phyloP scores from a whole-genome alignment of 2,329 filamentous ascomycete species.

The Alternaria sp. region DNA sequence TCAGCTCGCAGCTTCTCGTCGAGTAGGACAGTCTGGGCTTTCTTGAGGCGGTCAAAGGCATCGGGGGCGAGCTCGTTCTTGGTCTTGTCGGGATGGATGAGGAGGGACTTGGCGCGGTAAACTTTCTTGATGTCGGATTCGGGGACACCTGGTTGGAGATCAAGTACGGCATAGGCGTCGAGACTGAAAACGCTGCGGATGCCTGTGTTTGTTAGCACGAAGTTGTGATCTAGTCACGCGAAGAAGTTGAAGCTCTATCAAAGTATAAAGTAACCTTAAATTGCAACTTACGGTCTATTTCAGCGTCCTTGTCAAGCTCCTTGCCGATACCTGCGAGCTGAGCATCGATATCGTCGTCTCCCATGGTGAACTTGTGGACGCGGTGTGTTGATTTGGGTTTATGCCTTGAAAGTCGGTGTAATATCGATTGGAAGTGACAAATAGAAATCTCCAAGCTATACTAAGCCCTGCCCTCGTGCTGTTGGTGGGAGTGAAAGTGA shows the following conservation, averaged over 20 bases:
- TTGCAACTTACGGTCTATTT: constrained; percentile 76
- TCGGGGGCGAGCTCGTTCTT: constrained; percentile 89
- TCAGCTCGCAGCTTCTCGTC: constrained; percentile 90
- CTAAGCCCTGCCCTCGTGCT: background rate
- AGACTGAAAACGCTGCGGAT: constrained; percentile 90
- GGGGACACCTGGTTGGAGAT: constrained; percentile 92
- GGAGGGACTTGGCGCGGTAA: constrained; percentile 97
- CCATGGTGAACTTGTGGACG: constrained; percentile 50
- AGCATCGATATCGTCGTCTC: constrained; percentile 67
- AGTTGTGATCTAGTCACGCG: background rate
- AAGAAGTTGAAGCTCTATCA: no score
- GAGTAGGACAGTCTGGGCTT: constrained; percentile 88
- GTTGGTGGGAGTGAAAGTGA: constrained; percentile 7
- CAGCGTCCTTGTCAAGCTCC: constrained; percentile 94
- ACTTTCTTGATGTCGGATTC: constrained; percentile 94
- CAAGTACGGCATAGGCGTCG: constrained; percentile 89
- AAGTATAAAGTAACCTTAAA: background rate
- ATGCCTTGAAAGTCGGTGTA: background rate
- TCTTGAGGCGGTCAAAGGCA: constrained; percentile 95
- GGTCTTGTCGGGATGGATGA: constrained; percentile 99
- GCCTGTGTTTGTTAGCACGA: constrained; percentile 36
- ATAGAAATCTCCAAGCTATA: background rate
- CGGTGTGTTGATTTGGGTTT: background rate
- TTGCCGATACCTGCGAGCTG: constrained; percentile 84
- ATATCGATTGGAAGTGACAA: background rate